These are phyloP conservation scores for Excoecaria agallocha DNA, from an alignment of 345 rosid species.

Conservation along the genomic window DNA sequence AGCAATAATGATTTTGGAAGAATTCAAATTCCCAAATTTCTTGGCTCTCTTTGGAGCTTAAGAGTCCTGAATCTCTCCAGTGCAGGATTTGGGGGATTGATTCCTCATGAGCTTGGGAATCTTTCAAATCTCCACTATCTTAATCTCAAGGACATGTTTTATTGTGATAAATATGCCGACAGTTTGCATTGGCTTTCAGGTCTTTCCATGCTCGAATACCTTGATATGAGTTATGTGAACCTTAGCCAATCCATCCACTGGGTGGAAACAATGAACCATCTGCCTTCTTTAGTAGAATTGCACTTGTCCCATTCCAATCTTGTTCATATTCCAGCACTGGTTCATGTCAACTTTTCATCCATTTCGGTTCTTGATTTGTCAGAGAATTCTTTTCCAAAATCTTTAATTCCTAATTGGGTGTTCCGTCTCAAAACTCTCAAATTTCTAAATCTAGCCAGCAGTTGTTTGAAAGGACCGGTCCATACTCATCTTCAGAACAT, in stretches of 20 bases:
- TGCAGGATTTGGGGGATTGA: constrained; percentile 19
- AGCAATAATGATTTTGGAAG: too few relatives aligned
- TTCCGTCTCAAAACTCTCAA: constrained; percentile 11
- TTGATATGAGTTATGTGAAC: too few relatives aligned
- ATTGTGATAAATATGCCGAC: too few relatives aligned
- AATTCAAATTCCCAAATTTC: constrained; percentile 12
- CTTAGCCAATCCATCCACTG: too few relatives aligned
- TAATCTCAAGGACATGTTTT: constrained; percentile 1
- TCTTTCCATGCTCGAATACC: too few relatives aligned
- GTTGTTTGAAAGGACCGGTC: not conserved
- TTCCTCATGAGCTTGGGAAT: constrained; percentile 29
- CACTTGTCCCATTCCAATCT: too few relatives aligned
- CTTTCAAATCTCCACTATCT: constrained; percentile 24
- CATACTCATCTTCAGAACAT: not conserved
- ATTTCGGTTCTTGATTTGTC: too few relatives aligned
- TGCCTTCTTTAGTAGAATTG: too few relatives aligned
- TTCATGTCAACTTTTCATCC: too few relatives aligned
- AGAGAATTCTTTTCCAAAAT: not conserved
- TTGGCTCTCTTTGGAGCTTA: constrained; percentile 11
- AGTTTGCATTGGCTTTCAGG: too few relatives aligned
- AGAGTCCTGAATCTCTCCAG: constrained; percentile 26
- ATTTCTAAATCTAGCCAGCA: constrained; percentile 3
- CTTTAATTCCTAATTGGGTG: constrained; percentile 19
- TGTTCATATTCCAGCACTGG: too few relatives aligned
- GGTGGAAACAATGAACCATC: too few relatives aligned